Base-by-base conservation (phyloP, 1,284 basidiomycete species). In the Malassezia dermatis region DNA sequence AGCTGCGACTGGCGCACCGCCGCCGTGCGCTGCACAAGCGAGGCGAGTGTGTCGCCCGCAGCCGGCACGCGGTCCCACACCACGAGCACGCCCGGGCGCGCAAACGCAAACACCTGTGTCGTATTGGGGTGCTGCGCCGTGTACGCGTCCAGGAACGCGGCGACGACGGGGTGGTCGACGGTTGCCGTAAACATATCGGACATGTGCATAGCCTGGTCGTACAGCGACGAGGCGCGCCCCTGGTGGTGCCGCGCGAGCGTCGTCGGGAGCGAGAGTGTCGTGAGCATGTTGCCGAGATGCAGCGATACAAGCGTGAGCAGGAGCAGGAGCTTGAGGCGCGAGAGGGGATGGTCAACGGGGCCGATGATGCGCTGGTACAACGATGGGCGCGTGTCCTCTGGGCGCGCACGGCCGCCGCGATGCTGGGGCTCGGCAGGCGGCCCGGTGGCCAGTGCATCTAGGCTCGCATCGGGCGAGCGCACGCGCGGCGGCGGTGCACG, bases 291-390 rank as follows among this genome's bases (percentile, higher is more conserved):
- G 64, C 95, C 81, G 27, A 68, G 64, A 59, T 71, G 67, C 37
- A 75, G 51, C 5, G 64, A 58, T 37, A 71, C 54, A 62, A 67
- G 65, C 11, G 48, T 39, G 77, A 83, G 56, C 69, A 87, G 83
- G 66, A 93, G 78, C 63, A 93, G 81, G n/a, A 93, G 79, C 78
- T 95, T 96, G 59, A 98, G 80, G 43, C 89, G 79, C 13, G 86
- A 84, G 31, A 89, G 85, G 0, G 91, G 89, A 75, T 86, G 89
- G 72, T 69, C 65, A 2, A 84, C 84, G 67, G 86, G 58, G 52
- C 68, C 65, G 34, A 68, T 51, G 28, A 73, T 21, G n/a, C 65
- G 51, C 31, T 61, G 56, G 54, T 62, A 49, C 37, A 61, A 51
- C 30, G 47, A 51, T 19, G 21, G 51, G 15, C 34, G 31, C 43